Percentiles rank a stretch among this genome's conserved stretches.
These are phyloP conservation scores for Xylariaceae sp. DNA, from an alignment of 2,329 filamentous ascomycete genomes.

Conservation along the genomic window DNA sequence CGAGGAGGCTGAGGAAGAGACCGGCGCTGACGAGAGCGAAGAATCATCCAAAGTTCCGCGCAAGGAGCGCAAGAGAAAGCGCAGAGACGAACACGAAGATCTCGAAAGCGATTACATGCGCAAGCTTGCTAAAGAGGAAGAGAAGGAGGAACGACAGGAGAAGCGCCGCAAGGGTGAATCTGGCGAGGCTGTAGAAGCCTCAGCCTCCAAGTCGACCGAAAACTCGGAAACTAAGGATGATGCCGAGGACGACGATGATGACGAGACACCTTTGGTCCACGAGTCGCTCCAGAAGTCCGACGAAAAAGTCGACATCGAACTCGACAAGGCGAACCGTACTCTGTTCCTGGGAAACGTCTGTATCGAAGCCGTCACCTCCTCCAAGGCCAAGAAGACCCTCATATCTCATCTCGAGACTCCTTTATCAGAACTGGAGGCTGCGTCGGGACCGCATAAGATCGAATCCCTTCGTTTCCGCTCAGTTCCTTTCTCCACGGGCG, in stretches of 20 bases:
- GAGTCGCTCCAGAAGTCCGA: constrained; percentile 53
- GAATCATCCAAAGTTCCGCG: constrained; percentile 38
- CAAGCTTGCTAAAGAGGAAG: constrained; percentile 55
- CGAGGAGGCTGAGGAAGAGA: constrained; percentile 32
- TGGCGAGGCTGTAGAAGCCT: constrained; percentile 26
- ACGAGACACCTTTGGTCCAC: constrained; percentile 45
- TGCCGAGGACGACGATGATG: constrained; percentile 33
- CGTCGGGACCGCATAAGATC: constrained; percentile 59
- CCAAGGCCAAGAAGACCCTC: constrained; percentile 72
- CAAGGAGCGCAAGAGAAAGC: constrained; percentile 59
- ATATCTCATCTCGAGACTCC: constrained; percentile 74
- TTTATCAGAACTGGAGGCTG: constrained; percentile 48
- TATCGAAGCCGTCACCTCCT: constrained; percentile 73
- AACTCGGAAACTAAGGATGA: constrained; percentile 6
- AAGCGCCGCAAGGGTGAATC: constrained; percentile 50
- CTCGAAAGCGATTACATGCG: constrained; percentile 66
- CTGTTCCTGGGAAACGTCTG: constrained; percentile 93
- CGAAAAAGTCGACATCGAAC: constrained; percentile 46
- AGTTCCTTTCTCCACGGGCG: constrained; percentile 70
- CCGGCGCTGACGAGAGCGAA: constrained; percentile 42
- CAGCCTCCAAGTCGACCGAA: constrained; percentile 4
- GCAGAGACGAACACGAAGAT: constrained; percentile 62
- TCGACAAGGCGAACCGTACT: constrained; percentile 83
- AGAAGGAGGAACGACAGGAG: constrained; percentile 47
- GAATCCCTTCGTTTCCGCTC: constrained; percentile 94